Evolutionary conservation across 176 grass and related monocot genomes (phyloP).

Genomic region (Hordeum marinum): DNA sequence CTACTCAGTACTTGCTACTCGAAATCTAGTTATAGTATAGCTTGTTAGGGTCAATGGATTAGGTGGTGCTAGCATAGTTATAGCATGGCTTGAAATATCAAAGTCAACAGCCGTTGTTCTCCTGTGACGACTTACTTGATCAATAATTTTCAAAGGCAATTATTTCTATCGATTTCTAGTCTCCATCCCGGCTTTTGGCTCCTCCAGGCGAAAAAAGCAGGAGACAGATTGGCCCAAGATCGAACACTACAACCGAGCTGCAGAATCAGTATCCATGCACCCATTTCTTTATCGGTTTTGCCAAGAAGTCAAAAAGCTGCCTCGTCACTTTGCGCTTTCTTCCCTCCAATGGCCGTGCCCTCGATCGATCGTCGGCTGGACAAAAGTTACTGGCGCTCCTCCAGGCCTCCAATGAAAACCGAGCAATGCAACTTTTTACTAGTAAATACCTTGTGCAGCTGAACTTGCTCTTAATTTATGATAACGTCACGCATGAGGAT

Average conservation of each 20-base stretch:
- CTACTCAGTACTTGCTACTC: no score
- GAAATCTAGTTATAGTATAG: no score
- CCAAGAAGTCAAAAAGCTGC: slow-evolving; percentile 32
- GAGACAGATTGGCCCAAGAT: slow-evolving; percentile 10
- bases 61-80: not conserved
- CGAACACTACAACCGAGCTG: slow-evolving; percentile 17
- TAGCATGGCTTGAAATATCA: not conserved
- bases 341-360: not conserved
- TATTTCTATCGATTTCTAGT: slow-evolving; percentile 1
- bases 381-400: not conserved
- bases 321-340: not conserved
- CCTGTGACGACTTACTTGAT: slow-evolving; percentile 6
- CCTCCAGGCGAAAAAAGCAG: not conserved
- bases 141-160: slow-evolving; percentile 19
- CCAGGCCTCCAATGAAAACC: not conserved
- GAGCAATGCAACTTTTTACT: not conserved
- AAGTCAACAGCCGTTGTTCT: slow-evolving; percentile 44
- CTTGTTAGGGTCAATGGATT: not conserved
- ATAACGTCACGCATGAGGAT: not conserved
- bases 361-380: not conserved
- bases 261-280: not conserved
- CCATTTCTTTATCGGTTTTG: slow-evolving; percentile 28
- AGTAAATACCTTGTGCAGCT: no score
- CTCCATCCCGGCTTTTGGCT: slow-evolving; percentile 13
- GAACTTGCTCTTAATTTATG: not conserved